phyloP scores from a whole-genome alignment of 441 rosid genomes.

The Breynia disticha region DNA sequence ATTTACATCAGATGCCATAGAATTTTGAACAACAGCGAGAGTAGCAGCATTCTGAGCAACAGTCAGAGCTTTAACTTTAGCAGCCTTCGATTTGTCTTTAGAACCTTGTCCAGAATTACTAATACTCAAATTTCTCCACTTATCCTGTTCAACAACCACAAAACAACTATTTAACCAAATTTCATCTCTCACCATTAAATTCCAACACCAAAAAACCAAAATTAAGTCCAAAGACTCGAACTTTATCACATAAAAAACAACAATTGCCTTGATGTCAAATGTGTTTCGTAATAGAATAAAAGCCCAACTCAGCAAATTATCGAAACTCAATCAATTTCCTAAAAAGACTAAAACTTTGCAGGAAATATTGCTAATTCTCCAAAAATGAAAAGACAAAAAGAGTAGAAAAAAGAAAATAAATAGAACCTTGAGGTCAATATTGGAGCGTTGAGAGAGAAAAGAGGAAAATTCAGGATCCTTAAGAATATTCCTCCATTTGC shows the following conservation, averaged over 20 bases:
- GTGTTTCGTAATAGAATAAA: no score
- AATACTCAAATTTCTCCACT: conserved; percentile 80
- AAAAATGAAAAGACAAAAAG: neutral
- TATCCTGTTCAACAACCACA: conserved; percentile 38
- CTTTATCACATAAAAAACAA: no score
- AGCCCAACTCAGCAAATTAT: no score
- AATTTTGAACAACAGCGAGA: conserved; percentile 17
- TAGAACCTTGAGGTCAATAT: conserved; percentile 80
- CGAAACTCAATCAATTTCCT: no score
- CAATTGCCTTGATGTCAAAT: no score
- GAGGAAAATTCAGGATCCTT: conserved; percentile 68
- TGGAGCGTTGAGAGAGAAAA: conserved; percentile 61
- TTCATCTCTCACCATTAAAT: neutral
- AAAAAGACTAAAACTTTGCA: no score
- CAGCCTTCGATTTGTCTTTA: conserved; percentile 47
- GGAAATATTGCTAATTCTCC: no score
- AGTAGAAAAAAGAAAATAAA: neutral
- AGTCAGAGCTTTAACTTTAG: conserved; percentile 39
- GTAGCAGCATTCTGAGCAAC: conserved; percentile 25
- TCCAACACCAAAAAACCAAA: no score
- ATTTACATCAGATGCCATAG: conserved; percentile 27
- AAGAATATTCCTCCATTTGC: conserved; percentile 89
- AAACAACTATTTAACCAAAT: conserved; percentile 3
- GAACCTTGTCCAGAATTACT: conserved; percentile 53
- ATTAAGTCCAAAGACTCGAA: no score